phyloP scores from a whole-genome alignment of 2,329 filamentous ascomycete species.

The Dothistroma pini region DNA sequence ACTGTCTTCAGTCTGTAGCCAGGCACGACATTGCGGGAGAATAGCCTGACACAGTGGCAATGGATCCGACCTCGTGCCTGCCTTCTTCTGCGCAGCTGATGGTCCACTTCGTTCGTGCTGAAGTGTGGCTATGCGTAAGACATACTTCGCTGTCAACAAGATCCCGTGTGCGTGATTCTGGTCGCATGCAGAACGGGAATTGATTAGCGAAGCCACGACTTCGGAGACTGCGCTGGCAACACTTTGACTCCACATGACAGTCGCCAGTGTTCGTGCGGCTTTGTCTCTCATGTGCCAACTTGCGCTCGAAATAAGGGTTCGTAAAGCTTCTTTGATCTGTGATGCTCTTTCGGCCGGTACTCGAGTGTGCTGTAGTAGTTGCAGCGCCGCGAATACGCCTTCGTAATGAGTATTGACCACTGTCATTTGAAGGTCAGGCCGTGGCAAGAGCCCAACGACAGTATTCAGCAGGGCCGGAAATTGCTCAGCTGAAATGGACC shows the following conservation, averaged over 20 bases:
- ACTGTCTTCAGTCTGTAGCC: background rate
- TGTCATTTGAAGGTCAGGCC: conserved; percentile 4
- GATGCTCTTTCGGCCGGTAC: conserved; percentile 57
- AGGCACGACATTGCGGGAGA: background rate
- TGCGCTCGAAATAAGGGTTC: conserved; percentile 61
- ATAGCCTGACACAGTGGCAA: background rate
- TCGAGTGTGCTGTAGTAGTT: conserved; percentile 69
- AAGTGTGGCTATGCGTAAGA: background rate
- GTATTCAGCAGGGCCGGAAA: conserved; percentile 64
- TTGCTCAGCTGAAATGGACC: conserved; percentile 65
- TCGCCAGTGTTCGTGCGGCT: conserved; percentile 64
- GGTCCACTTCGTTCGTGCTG: background rate
- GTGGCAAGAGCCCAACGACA: conserved; percentile 57
- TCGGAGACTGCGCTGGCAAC: conserved; percentile 3
- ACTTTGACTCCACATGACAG: conserved; percentile 26
- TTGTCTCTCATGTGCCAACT: conserved; percentile 82
- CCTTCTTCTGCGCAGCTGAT: background rate
- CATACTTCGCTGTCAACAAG: conserved; percentile 31
- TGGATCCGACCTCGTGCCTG: background rate
- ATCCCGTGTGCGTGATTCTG: conserved; percentile 35
- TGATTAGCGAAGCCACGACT: background rate
- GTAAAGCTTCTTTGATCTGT: conserved; percentile 57
- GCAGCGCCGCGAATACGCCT: conserved; percentile 77
- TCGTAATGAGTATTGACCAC: conserved; percentile 43
- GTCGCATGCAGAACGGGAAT: conserved; percentile 7